phyloP scores from a whole-genome alignment of 208 protist genomes.

The Polymyxa betae region DNA sequence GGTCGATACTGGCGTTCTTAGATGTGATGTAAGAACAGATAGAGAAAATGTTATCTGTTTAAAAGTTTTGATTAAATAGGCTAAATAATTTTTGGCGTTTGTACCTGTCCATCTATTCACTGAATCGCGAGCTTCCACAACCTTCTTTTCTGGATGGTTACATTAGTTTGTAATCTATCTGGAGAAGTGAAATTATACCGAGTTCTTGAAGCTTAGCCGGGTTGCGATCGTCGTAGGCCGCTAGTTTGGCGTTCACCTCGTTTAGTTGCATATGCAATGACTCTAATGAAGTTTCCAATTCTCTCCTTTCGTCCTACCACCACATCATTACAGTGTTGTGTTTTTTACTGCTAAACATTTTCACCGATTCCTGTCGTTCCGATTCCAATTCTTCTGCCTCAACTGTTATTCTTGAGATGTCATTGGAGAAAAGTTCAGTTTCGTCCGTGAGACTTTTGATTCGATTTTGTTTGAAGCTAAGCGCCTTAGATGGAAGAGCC shows the following conservation, averaged over 20 bases:
- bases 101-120: constrained; percentile 33
- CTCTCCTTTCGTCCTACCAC: not conserved
- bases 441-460: not conserved
- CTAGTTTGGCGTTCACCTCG: not conserved
- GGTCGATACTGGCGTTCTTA: not conserved
- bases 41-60: not conserved
- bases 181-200: not conserved
- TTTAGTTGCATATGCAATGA: not conserved
- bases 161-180: not conserved
- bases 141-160: not conserved
- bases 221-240: constrained; percentile 1
- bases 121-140: not conserved
- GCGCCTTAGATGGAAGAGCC: constrained; percentile 56
- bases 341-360: not conserved
- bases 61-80: not conserved
- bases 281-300: not conserved
- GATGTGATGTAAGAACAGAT: not conserved
- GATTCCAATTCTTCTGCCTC: not conserved
- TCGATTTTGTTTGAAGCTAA: not conserved
- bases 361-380: not conserved
- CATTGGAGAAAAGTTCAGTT: not conserved
- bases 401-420: not conserved
- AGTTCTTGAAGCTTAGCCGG: constrained; percentile 30
- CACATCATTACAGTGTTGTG: not conserved
- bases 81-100: not conserved